Evolutionary conservation across 169 alveolate species (phyloP), one percentile per base, ranked within the genome.

Genomic region (Plasmodium chabaudi): DNA sequence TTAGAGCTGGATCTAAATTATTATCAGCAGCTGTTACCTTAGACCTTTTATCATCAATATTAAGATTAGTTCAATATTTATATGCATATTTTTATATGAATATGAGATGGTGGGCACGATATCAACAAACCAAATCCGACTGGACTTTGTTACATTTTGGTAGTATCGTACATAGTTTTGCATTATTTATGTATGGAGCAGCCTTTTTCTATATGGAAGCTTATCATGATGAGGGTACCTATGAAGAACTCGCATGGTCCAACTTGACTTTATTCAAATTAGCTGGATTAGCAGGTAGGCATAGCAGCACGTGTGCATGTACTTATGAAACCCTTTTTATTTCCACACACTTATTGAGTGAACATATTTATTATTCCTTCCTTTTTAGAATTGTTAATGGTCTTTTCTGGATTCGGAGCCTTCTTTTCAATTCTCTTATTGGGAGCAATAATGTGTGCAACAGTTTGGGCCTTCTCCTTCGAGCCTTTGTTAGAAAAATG

Each of bases 71-170:
- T 15, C 96, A 94, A 93, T 95, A 87, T 73, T 51, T 95, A 17
- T 94, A 95, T 91, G 95, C 97, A 5, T 95, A 95, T 68, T 88
- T 89, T 87, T 95, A 92, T 88, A 89, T 95, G 95, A 92, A 94
- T 89, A 94, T 93, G 94, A 93, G 93, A 87, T 95, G 97, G 97
- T 94, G 97, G 97, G 95, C 97, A 34, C 73, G 93, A 55, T 95
- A 94, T 68, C 96, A 93, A 88, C 97, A 95, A 75, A 94, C 97
- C 5, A 94, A 93, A 91, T 94, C 97, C n/a, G 97, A 95, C 59
- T 95, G 97, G 97, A 86, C 94, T 49, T 91, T 95, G 64, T 93
- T 92, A 79, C 96, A 95, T 72, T 88, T 95, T 69, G 97, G 97
- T 13, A 91, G 96, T 72, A 90, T 94, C 64, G 91, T 95, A 57